Conservation (phyloP, 306 rosid genomes). For the Malus sylvestris region DNA sequence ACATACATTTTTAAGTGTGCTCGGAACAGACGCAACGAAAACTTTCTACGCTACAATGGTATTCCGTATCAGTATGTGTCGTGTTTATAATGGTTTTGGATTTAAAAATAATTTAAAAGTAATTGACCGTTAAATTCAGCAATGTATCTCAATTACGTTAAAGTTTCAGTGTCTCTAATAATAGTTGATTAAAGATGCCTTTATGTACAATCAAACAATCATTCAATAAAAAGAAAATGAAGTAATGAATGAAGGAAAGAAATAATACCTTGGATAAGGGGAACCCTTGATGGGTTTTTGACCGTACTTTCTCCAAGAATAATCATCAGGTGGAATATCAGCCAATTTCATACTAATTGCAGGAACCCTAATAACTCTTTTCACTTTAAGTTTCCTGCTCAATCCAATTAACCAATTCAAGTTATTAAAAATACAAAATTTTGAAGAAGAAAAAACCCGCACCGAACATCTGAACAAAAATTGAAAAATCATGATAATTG, state of each 20-base stretch:
- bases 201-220: neutral
- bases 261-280: constrained; percentile 70
- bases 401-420: neutral
- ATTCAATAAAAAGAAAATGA: neutral
- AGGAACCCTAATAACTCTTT: constrained; percentile 57
- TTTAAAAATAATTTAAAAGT: too few species aligned
- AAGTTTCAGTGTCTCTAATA: too few species aligned
- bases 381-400: constrained; percentile 55
- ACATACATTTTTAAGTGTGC: too few species aligned
- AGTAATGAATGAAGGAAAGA: neutral
- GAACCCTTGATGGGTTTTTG: constrained; percentile 94
- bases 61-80: too few species aligned
- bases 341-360: constrained; percentile 65
- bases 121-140: too few species aligned
- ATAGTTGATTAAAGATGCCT: too few species aligned
- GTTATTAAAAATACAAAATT: neutral
- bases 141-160: too few species aligned
- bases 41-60: too few species aligned
- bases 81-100: too few species aligned
- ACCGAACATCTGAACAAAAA: neutral
- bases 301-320: constrained; percentile 83
- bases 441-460: neutral
- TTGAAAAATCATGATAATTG: too few species aligned
- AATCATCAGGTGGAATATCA: constrained; percentile 79
- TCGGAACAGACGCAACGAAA: too few species aligned